These are phyloP conservation scores for Hypoxylon lenormandii DNA, from an alignment of 495 filamentous ascomycete genomes.

Conservation along the genomic window DNA sequence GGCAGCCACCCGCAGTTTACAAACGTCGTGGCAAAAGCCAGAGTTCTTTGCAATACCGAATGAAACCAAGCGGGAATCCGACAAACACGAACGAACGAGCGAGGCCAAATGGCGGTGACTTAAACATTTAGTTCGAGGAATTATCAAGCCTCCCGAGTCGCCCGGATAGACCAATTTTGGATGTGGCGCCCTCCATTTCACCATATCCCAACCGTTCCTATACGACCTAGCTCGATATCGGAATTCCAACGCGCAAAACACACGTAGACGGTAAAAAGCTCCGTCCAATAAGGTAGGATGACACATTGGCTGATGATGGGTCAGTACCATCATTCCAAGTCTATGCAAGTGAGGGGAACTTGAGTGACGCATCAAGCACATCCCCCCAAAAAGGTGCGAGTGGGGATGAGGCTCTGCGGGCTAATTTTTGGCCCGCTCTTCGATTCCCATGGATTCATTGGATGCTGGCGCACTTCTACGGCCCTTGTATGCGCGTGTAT, in stretches of 20 bases:
- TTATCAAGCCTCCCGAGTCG: constrained; percentile 10
- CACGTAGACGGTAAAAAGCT: constrained; percentile 19
- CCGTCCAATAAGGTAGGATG: constrained; percentile 26
- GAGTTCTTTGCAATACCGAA: constrained; percentile 65
- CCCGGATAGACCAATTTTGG: constrained; percentile 17
- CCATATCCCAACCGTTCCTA: constrained; percentile 1
- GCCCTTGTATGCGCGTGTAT: constrained; percentile 13
- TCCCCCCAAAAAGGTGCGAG: too few relatives aligned
- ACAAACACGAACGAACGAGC: neutral
- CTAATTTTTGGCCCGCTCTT: neutral
- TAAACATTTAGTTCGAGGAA: constrained; percentile 36
- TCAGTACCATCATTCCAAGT: constrained; percentile 9
- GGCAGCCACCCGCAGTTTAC: constrained; percentile 64
- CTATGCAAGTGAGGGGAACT: neutral
- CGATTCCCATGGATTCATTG: neutral
- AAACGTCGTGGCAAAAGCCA: constrained; percentile 68
- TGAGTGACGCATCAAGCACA: neutral
- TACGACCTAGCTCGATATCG: constrained; percentile 35
- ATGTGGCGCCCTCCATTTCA: constrained; percentile 28
- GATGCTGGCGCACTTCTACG: too few relatives aligned
- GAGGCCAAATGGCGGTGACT: constrained; percentile 37
- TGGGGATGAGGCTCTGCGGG: constrained; percentile 42
- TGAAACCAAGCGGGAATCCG: constrained; percentile 42
- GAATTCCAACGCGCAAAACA: constrained; percentile 25
- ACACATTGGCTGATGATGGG: constrained; percentile 6